Evolutionary conservation across 805 yeast genomes (phyloP).

Genomic region (Metschnikowia koreensis): DNA sequence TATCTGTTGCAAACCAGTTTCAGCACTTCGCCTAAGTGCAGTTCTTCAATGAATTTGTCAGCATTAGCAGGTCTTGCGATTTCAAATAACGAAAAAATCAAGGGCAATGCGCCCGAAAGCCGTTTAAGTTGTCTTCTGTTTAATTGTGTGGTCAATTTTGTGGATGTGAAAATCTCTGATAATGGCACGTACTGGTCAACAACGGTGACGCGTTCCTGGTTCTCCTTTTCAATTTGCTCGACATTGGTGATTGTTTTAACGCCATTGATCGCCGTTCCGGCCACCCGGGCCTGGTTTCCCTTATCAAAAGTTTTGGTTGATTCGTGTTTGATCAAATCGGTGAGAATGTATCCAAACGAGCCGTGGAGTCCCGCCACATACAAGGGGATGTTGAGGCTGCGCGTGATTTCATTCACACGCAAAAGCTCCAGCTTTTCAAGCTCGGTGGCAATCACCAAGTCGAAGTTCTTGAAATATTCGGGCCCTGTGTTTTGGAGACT

Average conservation of each 20-base stretch:
- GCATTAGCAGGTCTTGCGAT: slow-evolving; percentile 24
- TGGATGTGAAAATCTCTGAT: slow-evolving; percentile 30
- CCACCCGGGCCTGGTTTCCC: slow-evolving; percentile 40
- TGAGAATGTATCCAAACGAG: slow-evolving; percentile 75
- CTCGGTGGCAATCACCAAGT: slow-evolving; percentile 76
- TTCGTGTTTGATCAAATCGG: slow-evolving; percentile 69
- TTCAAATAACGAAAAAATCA: slow-evolving; percentile 58
- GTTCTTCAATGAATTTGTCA: slow-evolving; percentile 25
- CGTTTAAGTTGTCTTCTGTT: slow-evolving; percentile 45
- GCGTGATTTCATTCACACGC: slow-evolving; percentile 52
- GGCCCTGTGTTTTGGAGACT: slow-evolving; percentile 17
- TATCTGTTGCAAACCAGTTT: slow-evolving; percentile 31
- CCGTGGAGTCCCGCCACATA: slow-evolving; percentile 74
- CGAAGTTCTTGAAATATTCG: slow-evolving; percentile 53
- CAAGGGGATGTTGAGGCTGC: slow-evolving; percentile 59
- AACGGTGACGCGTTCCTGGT: slow-evolving; percentile 43
- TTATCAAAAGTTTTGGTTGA: slow-evolving; percentile 52
- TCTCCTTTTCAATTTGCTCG: slow-evolving; percentile 31
- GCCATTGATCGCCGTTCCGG: slow-evolving; percentile 52
- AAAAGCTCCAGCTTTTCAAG: slow-evolving; percentile 41
- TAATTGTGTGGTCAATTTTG: slow-evolving; percentile 41
- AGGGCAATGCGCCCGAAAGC: slow-evolving; percentile 57
- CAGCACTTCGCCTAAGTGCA: slow-evolving; percentile 24
- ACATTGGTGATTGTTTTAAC: slow-evolving; percentile 35
- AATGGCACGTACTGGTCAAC: slow-evolving; percentile 39